Base-by-base conservation (phyloP, 2,329 filamentous ascomycete species). In the Calonectria pauciramosa region DNA sequence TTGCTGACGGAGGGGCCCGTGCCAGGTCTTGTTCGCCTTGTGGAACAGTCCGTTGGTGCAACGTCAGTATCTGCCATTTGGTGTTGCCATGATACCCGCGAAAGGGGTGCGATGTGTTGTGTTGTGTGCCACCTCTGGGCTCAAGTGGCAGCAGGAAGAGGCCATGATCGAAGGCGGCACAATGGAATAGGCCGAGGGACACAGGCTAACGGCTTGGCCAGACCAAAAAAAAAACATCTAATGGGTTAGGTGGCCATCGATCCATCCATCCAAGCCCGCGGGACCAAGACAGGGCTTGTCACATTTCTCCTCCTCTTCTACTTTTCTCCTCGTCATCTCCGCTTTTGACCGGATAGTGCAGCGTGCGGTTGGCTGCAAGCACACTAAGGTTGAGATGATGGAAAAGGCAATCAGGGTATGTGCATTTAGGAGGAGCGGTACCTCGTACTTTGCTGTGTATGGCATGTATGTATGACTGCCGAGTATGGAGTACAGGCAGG, bases 1-100 rank as follows among this genome's bases (percentile, higher is more conserved):
- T 56, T 73, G 71, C 52, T 64, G 71, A 49, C 71, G 56, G 49
- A 54, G 70, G 64, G 68, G 75, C 66, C 72, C 74, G 69, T 76
- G 73, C 75, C 52, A 73, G 51, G 69, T 66, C 56, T 71, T 38
- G 41, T 30, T 54, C 18, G 36, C 44, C 20, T 38, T 36, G 47
- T 51, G 72, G 72, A 64, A 72, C 65, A 67, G 34, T 64, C 64
- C 54, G 36, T 75, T 65, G 66, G 67, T 72, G 65, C 56, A 73
- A 73, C 71, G 56, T 73, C 49, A 49, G 71, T 73, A 69, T 65
- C 71, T 59, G 26, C 49, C 14, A 52, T 56, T 59, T 59, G 60
- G 68, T 71, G 70, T 72, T 72, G 70, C 64, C 23, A 72, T 66
- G 28, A 66, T 38, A 20, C 38, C 52, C 49, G 51, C 47, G 60